phyloP scores from a whole-genome alignment of 495 filamentous ascomycete species.

The Lichina pygmaea region DNA sequence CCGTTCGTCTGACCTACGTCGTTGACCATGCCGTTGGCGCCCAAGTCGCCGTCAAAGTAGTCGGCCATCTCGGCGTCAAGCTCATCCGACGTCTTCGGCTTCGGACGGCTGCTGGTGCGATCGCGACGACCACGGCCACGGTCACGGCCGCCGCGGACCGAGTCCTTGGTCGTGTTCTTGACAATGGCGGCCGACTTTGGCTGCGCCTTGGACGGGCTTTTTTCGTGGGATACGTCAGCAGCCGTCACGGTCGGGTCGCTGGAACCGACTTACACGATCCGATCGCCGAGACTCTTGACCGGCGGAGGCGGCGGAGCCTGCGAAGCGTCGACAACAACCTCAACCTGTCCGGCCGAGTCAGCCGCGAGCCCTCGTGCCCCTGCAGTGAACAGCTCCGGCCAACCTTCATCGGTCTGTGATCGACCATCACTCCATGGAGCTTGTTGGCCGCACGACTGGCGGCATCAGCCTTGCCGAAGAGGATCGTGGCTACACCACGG shows the following conservation, averaged over 20 bases:
- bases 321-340: slow-evolving; percentile 59
- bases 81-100: slow-evolving; percentile 74
- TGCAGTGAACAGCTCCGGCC: slow-evolving; percentile 1
- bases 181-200: slow-evolving; percentile 49
- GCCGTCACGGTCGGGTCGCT: not conserved
- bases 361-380: not conserved
- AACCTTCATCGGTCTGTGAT: slow-evolving; percentile 79
- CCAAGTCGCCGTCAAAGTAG: slow-evolving; percentile 29
- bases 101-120: slow-evolving; percentile 25
- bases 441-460: slow-evolving; percentile 55
- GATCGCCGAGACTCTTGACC: slow-evolving; percentile 57
- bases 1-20: no score
- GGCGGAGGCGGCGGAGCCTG: slow-evolving; percentile 35
- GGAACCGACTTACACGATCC: slow-evolving; percentile 38
- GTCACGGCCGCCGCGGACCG: slow-evolving; percentile 13
- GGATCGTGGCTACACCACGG: slow-evolving; percentile 62
- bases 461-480: slow-evolving; percentile 49
- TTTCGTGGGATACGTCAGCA: slow-evolving; percentile 1
- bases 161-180: slow-evolving; percentile 24
- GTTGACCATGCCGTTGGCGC: no score
- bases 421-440: slow-evolving; percentile 72
- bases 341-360: slow-evolving; percentile 30
- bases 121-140: slow-evolving; percentile 21
- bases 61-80: slow-evolving; percentile 86
- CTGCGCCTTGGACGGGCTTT: slow-evolving; percentile 26